Conservation (phyloP, 2,329 filamentous ascomycete species). For the Corinectria fuckeliana region DNA sequence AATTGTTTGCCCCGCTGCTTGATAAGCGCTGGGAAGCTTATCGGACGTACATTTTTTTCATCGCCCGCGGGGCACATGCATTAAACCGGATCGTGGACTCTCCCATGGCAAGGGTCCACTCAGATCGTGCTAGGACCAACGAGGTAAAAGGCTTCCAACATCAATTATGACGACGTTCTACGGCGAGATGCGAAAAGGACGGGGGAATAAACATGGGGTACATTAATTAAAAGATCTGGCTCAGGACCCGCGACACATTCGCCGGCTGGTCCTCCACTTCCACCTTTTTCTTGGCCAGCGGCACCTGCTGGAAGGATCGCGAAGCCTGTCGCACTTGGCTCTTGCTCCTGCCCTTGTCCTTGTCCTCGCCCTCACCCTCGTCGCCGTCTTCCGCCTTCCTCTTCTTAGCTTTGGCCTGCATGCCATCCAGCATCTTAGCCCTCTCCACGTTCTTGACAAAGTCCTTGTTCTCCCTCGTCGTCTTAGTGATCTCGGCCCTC, state of each 20-base stretch:
- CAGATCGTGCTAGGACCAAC: conserved; percentile 8
- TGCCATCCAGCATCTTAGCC: conserved; percentile 79
- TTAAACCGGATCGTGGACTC: conserved; percentile 13
- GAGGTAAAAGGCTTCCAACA: not conserved
- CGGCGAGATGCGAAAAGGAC: not conserved
- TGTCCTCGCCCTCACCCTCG: too few relatives aligned
- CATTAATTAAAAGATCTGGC: conserved; percentile 67
- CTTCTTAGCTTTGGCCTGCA: conserved; percentile 62
- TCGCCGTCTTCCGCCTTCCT: conserved; percentile 40
- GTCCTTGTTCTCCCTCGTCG: conserved; percentile 79
- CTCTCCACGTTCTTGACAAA: conserved; percentile 82
- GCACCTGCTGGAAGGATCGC: conserved; percentile 71
- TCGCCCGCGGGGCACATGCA: conserved; percentile 33
- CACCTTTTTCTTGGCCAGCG: conserved; percentile 59
- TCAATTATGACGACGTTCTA: conserved; percentile 3
- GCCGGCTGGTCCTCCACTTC: conserved; percentile 57
- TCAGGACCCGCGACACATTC: conserved; percentile 64
- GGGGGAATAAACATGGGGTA: conserved; percentile 9
- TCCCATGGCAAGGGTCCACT: conserved; percentile 23
- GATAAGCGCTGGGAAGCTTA: conserved; percentile 45
- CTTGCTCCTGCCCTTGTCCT: too few relatives aligned
- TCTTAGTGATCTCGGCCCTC: conserved; percentile 77
- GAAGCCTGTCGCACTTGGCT: conserved; percentile 30
- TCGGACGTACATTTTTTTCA: conserved; percentile 36
- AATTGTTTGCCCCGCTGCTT: conserved; percentile 48